These are phyloP conservation scores for Exophiala aquamarina DNA, from an alignment of 2,329 filamentous ascomycete genomes.

Conservation along the genomic window DNA sequence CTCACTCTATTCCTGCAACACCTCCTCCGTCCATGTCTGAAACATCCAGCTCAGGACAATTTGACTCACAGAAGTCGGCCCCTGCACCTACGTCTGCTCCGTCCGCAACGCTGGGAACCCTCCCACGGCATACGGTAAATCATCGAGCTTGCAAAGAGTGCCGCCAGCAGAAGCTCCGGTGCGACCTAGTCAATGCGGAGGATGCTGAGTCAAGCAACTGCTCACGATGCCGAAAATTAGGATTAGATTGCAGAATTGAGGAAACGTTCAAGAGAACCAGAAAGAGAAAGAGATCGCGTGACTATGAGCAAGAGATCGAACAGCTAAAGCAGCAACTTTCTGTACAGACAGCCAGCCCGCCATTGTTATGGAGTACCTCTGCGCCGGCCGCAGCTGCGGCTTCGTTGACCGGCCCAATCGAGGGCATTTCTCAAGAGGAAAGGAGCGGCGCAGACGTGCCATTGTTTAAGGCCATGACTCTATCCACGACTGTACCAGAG, in stretches of 20 bases:
- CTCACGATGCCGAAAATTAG: conserved; percentile 18
- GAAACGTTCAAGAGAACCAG: conserved; percentile 22
- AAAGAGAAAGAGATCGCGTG: conserved; percentile 19
- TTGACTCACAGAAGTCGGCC: background rate
- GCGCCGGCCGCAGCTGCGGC: background rate
- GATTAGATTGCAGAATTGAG: conserved; percentile 22
- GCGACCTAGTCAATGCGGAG: background rate
- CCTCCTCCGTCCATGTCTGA: no score
- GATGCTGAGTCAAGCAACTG: conserved; percentile 10
- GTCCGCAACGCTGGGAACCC: background rate
- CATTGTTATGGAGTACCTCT: background rate
- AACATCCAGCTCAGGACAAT: background rate
- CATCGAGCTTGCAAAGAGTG: background rate
- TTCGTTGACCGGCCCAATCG: background rate
- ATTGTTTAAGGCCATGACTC: background rate
- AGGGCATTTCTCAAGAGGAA: background rate
- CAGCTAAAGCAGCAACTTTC: background rate
- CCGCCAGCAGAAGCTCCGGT: background rate
- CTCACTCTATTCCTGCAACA: no score
- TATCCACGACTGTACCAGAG: background rate
- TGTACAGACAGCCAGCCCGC: background rate
- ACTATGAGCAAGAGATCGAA: conserved; percentile 3
- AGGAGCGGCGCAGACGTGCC: background rate
- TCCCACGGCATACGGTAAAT: background rate
- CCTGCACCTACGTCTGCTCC: background rate